These are phyloP conservation scores for Phytopythium cucurbitacearum DNA, from an alignment of 352 stramenopile species.

Conservation along the genomic window DNA sequence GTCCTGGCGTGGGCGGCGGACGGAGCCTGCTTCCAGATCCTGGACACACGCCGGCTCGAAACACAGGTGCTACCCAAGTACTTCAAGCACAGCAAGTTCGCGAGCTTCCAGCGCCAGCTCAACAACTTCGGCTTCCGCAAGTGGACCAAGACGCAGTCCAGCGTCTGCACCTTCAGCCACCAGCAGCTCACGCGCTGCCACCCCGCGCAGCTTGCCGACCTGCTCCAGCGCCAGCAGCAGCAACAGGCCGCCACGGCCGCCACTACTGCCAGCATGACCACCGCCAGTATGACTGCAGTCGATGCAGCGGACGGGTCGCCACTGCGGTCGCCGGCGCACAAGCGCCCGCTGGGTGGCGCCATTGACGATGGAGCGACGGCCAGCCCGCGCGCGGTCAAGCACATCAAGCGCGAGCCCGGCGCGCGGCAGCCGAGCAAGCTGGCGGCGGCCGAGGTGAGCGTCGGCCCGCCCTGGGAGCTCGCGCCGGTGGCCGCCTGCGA, in stretches of 20 bases:
- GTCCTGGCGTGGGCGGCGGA: constrained; percentile 74
- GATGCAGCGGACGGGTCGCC: constrained; percentile 2
- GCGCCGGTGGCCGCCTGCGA: not conserved
- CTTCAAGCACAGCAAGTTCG: constrained; percentile 93
- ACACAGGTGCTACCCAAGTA: constrained; percentile 87
- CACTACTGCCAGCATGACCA: too few relatives aligned
- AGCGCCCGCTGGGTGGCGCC: constrained; percentile 10
- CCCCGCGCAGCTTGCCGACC: constrained; percentile 53
- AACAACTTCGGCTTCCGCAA: constrained; percentile 93
- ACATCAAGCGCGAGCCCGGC: constrained; percentile 18
- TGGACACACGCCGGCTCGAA: constrained; percentile 52
- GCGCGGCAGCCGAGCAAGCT: constrained; percentile 3
- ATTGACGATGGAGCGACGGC: not conserved
- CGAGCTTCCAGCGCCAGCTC: constrained; percentile 90
- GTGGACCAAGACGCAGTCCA: constrained; percentile 80
- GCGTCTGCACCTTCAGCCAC: constrained; percentile 79
- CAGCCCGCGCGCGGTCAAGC: constrained; percentile 11
- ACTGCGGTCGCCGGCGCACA: constrained; percentile 18
- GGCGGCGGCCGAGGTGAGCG: constrained; percentile 1
- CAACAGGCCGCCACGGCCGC: not conserved
- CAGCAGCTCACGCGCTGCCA: constrained; percentile 53
- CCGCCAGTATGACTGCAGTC: not conserved
- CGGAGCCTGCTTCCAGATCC: constrained; percentile 67
- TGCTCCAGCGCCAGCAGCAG: constrained; percentile 25
- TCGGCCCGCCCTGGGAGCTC: not conserved